Evolutionary conservation across 768 basidiomycete species (phyloP).

Genomic region (Tylopilus subfusipes): DNA sequence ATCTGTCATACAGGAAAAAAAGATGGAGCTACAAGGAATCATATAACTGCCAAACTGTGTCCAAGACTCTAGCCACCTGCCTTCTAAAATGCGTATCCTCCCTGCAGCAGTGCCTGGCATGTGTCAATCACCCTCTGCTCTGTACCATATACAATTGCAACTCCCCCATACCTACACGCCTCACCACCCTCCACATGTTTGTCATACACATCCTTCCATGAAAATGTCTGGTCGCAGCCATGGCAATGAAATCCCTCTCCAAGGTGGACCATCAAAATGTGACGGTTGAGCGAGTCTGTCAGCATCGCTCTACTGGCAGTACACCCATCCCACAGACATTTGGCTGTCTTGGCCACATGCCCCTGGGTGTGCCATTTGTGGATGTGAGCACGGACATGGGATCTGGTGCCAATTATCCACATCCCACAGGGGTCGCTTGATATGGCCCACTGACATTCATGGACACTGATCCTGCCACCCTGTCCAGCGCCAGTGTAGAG

Average conservation of each 20-base stretch:
- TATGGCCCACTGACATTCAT: constrained; percentile 5
- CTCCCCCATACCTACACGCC: background rate
- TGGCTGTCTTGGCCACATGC: background rate
- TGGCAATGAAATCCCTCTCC: constrained; percentile 5
- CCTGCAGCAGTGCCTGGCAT: background rate
- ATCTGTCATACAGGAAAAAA: too few species aligned
- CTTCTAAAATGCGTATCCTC: background rate
- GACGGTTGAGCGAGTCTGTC: constrained; percentile 6
- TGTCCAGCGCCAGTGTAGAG: background rate
- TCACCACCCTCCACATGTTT: background rate
- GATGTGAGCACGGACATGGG: constrained; percentile 1
- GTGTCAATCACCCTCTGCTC: background rate
- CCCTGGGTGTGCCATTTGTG: background rate
- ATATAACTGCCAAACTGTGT: too few species aligned
- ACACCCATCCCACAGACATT: constrained; percentile 9
- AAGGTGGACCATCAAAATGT: constrained; percentile 6
- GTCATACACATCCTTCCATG: constrained; percentile 10
- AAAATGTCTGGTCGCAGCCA: background rate
- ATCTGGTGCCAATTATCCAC: constrained; percentile 5
- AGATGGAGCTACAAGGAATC: too few species aligned
- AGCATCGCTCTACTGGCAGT: background rate
- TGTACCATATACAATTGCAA: background rate
- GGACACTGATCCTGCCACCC: background rate
- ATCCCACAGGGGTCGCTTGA: background rate
- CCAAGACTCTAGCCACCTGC: background rate